Conservation (phyloP, 2,329 filamentous ascomycete species). For the Fusarium nurragi region DNA sequence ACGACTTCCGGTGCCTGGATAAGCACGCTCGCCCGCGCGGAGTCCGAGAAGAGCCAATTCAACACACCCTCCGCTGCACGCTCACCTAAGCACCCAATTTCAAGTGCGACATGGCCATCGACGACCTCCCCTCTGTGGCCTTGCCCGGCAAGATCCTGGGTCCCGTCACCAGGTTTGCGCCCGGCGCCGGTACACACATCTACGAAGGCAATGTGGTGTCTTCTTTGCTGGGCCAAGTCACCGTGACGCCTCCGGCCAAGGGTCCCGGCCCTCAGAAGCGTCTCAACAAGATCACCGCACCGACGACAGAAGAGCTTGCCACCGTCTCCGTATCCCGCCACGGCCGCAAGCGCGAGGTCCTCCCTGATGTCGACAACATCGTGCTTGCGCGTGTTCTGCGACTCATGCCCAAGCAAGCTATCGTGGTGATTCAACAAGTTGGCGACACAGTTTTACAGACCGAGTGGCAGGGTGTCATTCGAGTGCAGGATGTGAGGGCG, state of each 20-base stretch:
- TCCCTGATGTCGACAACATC: conserved; percentile 82
- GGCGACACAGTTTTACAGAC: conserved; percentile 76
- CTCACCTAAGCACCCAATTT: conserved; percentile 25
- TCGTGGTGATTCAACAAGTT: conserved; percentile 86
- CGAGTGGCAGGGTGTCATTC: conserved; percentile 85
- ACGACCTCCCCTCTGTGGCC: conserved; percentile 63
- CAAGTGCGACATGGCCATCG: conserved; percentile 42
- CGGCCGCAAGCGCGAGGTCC: conserved; percentile 69
- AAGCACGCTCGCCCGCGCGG: conserved; percentile 14
- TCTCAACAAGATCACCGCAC: conserved; percentile 64
- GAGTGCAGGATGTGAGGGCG: conserved; percentile 89
- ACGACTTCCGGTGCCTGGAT: conserved; percentile 12
- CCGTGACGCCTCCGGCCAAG: conserved; percentile 60
- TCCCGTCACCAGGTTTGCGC: conserved; percentile 69
- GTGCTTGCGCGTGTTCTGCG: conserved; percentile 89
- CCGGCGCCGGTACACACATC: conserved; percentile 87
- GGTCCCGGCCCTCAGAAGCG: conserved; percentile 65
- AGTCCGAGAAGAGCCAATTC: conserved; percentile 5
- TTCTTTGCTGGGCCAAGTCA: conserved; percentile 80
- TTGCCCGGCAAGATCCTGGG: conserved; percentile 87
- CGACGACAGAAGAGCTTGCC: conserved; percentile 56
- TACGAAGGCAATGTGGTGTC: conserved; percentile 79
- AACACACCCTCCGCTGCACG: not conserved
- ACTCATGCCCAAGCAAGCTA: conserved; percentile 84
- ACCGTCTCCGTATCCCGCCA: conserved; percentile 66